Percentiles rank a stretch among this genome's conserved stretches.
Conservation (phyloP, 2,329 filamentous ascomycete genomes). For the Exophiala sp. region DNA sequence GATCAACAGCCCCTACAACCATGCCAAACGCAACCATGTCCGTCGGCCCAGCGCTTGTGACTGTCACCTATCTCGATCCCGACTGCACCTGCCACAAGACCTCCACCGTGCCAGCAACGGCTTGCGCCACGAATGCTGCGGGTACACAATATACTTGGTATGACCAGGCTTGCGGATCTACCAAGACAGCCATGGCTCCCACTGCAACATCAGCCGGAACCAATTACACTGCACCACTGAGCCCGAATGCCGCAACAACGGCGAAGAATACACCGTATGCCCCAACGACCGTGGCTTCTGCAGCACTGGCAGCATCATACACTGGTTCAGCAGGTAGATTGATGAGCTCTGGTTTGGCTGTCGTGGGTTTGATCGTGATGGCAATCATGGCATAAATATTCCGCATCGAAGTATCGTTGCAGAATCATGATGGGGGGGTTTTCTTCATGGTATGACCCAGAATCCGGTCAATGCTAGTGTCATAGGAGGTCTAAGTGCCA, state of each 20-base stretch:
- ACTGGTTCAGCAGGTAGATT: conserved; percentile 19
- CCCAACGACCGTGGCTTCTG: conserved; percentile 3
- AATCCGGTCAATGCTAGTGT: no score
- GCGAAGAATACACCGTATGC: conserved; percentile 8
- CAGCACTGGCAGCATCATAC: conserved; percentile 9
- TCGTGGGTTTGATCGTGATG: conserved; percentile 13
- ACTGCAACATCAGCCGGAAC: conserved; percentile 9
- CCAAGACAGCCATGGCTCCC: conserved; percentile 20
- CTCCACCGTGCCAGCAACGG: background rate
- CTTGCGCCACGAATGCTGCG: background rate
- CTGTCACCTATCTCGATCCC: conserved; percentile 23
- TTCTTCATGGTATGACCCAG: conserved; percentile 1
- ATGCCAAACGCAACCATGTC: conserved; percentile 14
- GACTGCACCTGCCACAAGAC: conserved; percentile 16
- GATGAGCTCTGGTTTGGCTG: conserved; percentile 10
- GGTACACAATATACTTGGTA: conserved; percentile 23
- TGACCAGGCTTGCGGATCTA: conserved; percentile 19
- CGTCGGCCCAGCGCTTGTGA: conserved; percentile 7
- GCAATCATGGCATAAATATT: conserved; percentile 12
- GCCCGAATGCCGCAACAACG: conserved; percentile 10
- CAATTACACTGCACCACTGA: conserved; percentile 14
- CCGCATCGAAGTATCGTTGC: background rate
- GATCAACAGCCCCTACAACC: background rate
- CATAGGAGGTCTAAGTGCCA: no score
- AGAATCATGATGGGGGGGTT: background rate